phyloP scores from a whole-genome alignment of 192 early-diverging fungal species.

The Coemansia sp. region DNA sequence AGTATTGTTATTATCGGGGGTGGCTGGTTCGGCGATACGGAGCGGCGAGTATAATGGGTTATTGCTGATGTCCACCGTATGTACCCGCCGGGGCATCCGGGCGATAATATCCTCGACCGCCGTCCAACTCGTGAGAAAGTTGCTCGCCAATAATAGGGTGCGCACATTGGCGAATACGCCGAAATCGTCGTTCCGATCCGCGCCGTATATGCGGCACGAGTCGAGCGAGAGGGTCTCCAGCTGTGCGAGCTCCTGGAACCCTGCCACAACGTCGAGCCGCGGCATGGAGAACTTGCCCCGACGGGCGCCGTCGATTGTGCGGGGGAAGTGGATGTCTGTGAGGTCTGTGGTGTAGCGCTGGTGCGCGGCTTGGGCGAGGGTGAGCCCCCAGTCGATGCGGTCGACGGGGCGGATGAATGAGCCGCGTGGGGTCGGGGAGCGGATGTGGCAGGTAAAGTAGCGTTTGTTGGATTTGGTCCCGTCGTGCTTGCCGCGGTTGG shows the following conservation, averaged over 20 bases:
- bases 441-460: conserved; percentile 31
- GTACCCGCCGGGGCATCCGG: not conserved
- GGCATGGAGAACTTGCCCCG: conserved; percentile 37
- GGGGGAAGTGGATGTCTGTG: not conserved
- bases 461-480: conserved; percentile 22
- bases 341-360: conserved; percentile 14
- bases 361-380: conserved; percentile 17
- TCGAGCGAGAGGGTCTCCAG: conserved; percentile 19
- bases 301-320: conserved; percentile 24
- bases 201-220: conserved; percentile 1
- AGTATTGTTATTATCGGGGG: no score
- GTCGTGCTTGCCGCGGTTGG: conserved; percentile 46
- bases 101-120: conserved; percentile 9
- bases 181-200: not conserved
- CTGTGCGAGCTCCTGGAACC: conserved; percentile 9
- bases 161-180: conserved; percentile 1
- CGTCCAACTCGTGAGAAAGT: conserved; percentile 26
- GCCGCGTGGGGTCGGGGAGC: conserved; percentile 5
- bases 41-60: conserved; percentile 13
- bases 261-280: conserved; percentile 24
- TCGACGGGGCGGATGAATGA: conserved; percentile 34
- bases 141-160: conserved; percentile 23
- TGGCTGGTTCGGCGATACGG: not conserved
- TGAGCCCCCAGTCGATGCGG: conserved; percentile 34
- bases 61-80: conserved; percentile 28